Evolutionary conservation across 2,329 filamentous ascomycete genomes (phyloP).

Genomic region (Cladophialophora yegresii): DNA sequence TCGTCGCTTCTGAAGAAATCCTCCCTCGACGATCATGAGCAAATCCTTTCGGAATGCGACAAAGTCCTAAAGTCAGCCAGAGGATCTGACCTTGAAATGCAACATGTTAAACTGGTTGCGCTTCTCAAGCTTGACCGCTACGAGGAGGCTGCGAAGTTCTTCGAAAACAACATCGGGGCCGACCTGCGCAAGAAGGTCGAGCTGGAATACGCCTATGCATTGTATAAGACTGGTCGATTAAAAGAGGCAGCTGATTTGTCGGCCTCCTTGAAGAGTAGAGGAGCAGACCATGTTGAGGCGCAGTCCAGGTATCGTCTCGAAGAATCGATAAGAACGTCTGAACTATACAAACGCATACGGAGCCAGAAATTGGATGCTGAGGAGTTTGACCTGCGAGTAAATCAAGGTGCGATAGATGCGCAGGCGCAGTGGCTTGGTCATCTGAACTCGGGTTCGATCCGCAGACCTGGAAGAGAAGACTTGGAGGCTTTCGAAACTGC

Average conservation of each 20-base stretch:
- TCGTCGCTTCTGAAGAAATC: conserved; percentile 59
- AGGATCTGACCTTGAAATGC: conserved; percentile 54
- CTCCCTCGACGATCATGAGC: conserved; percentile 63
- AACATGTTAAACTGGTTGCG: conserved; percentile 62
- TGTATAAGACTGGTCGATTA: conserved; percentile 62
- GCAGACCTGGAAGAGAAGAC: conserved; percentile 59
- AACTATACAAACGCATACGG: conserved; percentile 57
- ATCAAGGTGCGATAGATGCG: conserved; percentile 62
- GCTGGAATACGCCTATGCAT: conserved; percentile 64
- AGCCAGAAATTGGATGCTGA: conserved; percentile 50
- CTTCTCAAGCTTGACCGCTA: conserved; percentile 65
- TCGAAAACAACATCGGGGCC: conserved; percentile 57
- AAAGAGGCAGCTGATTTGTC: conserved; percentile 58
- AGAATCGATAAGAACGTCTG: conserved; percentile 58
- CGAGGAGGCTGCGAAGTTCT: conserved; percentile 59
- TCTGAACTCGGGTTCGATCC: conserved; percentile 54
- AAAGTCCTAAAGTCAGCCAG: conserved; percentile 60
- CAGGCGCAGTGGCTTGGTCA: conserved; percentile 63
- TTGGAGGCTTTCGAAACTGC: conserved; percentile 65
- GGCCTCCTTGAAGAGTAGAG: conserved; percentile 48
- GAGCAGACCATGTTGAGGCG: conserved; percentile 61
- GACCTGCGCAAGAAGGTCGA: conserved; percentile 56
- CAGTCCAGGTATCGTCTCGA: conserved; percentile 64
- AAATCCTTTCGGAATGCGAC: conserved; percentile 62
- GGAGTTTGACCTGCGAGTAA: conserved; percentile 63